Base-by-base conservation (phyloP, 495 filamentous ascomycete genomes). In the Annulohypoxylon moriforme region DNA sequence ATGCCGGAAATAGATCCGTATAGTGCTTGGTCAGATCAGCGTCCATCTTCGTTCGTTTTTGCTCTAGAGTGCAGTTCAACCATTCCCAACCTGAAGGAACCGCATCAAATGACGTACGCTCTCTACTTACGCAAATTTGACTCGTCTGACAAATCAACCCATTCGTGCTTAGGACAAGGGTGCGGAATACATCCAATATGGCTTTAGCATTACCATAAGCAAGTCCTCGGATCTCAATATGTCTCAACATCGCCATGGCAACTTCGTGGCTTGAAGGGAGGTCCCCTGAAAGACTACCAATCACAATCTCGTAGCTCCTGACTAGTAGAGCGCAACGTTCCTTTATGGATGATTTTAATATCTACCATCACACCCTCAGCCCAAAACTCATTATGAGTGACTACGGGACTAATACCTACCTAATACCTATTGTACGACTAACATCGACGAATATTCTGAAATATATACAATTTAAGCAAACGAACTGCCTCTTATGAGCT, bases 81-180 rank as follows among this genome's bases (percentile, higher is more conserved):
- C 10, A 20, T 56, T 34, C 55, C 33, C 27, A 20, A 25, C 10
- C 33, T 22, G 13, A 46, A 46, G 14, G 64, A 64, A 29, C 60
- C 50, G 34, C 27, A 22, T 33, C 36, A 18, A 42, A 58, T 25
- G 34, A 31, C 34, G 55, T 18, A 40, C 20, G 25, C 31, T 16
- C 16, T 2, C 16, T 10, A 25, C 4, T 16, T 40, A 14, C 20
- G 20, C 34, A 58, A 40, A 25, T 38, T 18, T 5, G 18, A 40
- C 27, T 58, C 11, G 33, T 22, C 55, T 58, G 55, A 58, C 34
- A 40, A 58, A 38, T 40, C 55, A 58, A 34, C 18, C 20, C 55
- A 25, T 58, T 27, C 16, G 36, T 40, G 9, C 18, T 4, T 16
- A 9, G 8, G 5, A n/a, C 4, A 25, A 33, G 33, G n/a, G 11